phyloP scores from a whole-genome alignment of 225 moss, liverwort and hornwort genomes.

The Bryoerythrophyllum caledonicum region DNA sequence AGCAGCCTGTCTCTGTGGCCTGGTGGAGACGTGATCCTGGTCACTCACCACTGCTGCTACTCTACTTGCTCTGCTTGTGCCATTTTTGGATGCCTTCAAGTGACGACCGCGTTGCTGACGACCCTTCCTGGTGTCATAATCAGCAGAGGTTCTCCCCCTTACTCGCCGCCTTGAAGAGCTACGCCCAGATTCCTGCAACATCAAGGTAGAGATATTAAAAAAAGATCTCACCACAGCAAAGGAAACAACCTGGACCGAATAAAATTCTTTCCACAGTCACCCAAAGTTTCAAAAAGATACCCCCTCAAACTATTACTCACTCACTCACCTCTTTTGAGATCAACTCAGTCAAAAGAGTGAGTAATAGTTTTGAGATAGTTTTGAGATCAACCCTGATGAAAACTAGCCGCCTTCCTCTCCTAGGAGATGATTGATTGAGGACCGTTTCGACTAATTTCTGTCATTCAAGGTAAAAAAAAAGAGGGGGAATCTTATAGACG shows the following conservation, averaged over 20 bases:
- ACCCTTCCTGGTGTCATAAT: constrained; percentile 60
- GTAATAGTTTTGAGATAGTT: no score
- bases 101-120: constrained; percentile 60
- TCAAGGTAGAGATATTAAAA: neutral
- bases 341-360: no score
- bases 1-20: constrained; percentile 90
- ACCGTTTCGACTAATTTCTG: no score
- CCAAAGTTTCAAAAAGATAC: no score
- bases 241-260: constrained; percentile 5
- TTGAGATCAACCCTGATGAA: no score
- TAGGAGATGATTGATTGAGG: no score
- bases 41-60: constrained; percentile 34
- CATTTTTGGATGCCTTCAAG: constrained; percentile 47
- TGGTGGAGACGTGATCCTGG: constrained; percentile 64
- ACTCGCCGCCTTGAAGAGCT: constrained; percentile 68
- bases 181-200: constrained; percentile 61
- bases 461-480: no score
- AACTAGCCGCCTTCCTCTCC: no score
- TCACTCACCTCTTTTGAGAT: no score
- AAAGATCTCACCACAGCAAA: neutral
- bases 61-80: constrained; percentile 35
- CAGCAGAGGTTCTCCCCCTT: constrained; percentile 68
- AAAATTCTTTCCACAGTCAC: no score
- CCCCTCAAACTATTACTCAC: no score
- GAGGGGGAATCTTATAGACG: no score